Evolutionary conservation across 768 basidiomycete species (phyloP).

Genomic region (Arthromyces matolae): DNA sequence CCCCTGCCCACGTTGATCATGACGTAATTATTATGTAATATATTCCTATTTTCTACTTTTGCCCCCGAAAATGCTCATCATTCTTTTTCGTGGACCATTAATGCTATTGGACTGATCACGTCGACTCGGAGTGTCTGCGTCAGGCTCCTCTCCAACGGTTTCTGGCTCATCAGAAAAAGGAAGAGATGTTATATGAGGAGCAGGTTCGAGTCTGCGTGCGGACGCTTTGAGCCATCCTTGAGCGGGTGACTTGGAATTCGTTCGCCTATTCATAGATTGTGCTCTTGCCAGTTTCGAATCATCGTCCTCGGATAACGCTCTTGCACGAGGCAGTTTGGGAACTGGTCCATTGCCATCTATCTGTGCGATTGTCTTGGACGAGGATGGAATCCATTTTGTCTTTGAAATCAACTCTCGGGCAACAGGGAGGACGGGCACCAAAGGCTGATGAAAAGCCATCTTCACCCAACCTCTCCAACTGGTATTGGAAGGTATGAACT

Average conservation of each 20-base stretch:
- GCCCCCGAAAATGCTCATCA: slow-evolving; percentile 30
- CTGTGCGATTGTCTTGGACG: slow-evolving; percentile 34
- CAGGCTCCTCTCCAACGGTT: slow-evolving; percentile 16
- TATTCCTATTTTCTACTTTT: slow-evolving; percentile 20
- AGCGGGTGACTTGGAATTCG: slow-evolving; percentile 17
- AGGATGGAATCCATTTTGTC: slow-evolving; percentile 61
- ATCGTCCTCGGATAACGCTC: slow-evolving; percentile 15
- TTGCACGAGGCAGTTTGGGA: slow-evolving; percentile 27
- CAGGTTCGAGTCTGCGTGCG: slow-evolving; percentile 24
- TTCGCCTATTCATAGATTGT: slow-evolving; percentile 3
- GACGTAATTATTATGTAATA: slow-evolving; percentile 6
- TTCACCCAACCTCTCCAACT: slow-evolving; percentile 82
- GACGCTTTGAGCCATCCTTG: slow-evolving; percentile 24
- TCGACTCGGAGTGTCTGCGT: neutral
- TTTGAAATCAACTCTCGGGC: slow-evolving; percentile 76
- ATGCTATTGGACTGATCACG: slow-evolving; percentile 15
- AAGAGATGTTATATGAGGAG: slow-evolving; percentile 26
- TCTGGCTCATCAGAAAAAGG: slow-evolving; percentile 43
- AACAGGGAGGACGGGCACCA: slow-evolving; percentile 74
- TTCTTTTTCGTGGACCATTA: slow-evolving; percentile 22
- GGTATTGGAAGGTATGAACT: slow-evolving; percentile 75
- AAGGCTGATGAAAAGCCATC: slow-evolving; percentile 77
- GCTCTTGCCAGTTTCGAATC: slow-evolving; percentile 10
- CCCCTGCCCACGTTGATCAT: no score
- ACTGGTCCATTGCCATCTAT: slow-evolving; percentile 28